Percentiles rank a stretch among this genome's conserved stretches.
These are phyloP conservation scores for Punica granatum DNA, from an alignment of 345 rosid genomes.

Conservation along the genomic window DNA sequence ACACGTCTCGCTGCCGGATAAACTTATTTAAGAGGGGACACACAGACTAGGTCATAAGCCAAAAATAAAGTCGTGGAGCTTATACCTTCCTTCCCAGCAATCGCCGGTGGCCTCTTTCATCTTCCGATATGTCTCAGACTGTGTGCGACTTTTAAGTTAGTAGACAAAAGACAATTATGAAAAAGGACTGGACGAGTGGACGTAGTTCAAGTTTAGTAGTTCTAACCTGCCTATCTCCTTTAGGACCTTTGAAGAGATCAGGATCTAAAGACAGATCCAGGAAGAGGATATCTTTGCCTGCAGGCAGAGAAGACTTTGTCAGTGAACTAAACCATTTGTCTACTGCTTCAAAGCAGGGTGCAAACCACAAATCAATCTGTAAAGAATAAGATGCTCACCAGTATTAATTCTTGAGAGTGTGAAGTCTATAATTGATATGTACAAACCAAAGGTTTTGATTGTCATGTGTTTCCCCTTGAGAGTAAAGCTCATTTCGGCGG, in stretches of 20 bases:
- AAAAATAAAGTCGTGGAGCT: background rate
- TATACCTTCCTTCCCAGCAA: slow-evolving; percentile 89
- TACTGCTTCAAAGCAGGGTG: background rate
- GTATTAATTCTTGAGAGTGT: slow-evolving; percentile 90
- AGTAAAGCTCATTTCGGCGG: slow-evolving; percentile 31
- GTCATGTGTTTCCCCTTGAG: slow-evolving; percentile 54
- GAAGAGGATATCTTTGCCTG: slow-evolving; percentile 82
- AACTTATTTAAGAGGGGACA: background rate
- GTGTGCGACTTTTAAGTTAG: slow-evolving; percentile 22
- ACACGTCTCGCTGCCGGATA: background rate
- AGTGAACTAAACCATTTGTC: background rate
- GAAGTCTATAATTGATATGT: slow-evolving; percentile 74
- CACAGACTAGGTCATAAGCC: background rate
- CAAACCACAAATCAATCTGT: background rate
- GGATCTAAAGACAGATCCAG: slow-evolving; percentile 87
- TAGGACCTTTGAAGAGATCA: slow-evolving; percentile 77
- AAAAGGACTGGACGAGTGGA: background rate
- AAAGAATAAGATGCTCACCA: slow-evolving; percentile 31
- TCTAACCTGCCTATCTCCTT: slow-evolving; percentile 85
- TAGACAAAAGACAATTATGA: background rate
- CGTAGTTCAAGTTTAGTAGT: background rate
- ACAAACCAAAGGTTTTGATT: slow-evolving; percentile 52
- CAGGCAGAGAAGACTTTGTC: slow-evolving; percentile 4
- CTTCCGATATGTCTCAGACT: slow-evolving; percentile 88
- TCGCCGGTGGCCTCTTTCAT: slow-evolving; percentile 73